Percentiles rank a stretch among this genome's conserved stretches.
Evolutionary conservation across 768 basidiomycete genomes (phyloP).

Genomic region (Fibroporia radiculosa): DNA sequence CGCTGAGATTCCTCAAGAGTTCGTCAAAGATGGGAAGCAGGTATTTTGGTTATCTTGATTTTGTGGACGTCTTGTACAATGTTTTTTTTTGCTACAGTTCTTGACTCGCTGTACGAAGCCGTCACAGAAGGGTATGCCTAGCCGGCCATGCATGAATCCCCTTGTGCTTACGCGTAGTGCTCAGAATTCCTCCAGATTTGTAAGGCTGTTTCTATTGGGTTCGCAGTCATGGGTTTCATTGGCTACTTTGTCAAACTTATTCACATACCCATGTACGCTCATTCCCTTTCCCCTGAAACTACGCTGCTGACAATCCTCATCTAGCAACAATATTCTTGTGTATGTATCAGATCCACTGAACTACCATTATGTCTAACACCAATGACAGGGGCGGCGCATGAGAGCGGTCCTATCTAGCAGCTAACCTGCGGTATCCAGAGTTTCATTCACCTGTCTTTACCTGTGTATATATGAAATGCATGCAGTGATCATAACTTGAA

Average conservation of each 20-base stretch:
- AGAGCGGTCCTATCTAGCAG: too few relatives aligned
- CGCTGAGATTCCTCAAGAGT: conserved; percentile 85
- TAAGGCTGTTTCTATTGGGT: conserved; percentile 94
- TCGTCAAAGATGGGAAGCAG: conserved; percentile 89
- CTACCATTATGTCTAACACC: conserved; percentile 15
- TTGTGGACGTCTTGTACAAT: conserved; percentile 5
- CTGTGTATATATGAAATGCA: too few relatives aligned
- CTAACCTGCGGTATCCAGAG: too few relatives aligned
- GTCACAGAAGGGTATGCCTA: conserved; percentile 72
- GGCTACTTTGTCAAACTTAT: conserved; percentile 98
- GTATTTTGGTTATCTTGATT: conserved; percentile 34
- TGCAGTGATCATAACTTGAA: too few relatives aligned
- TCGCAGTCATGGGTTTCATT: conserved; percentile 99
- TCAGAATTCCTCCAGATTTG: conserved; percentile 93
- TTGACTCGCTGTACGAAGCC: conserved; percentile 97
- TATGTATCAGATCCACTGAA: conserved; percentile 41
- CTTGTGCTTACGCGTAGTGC: conserved; percentile 38
- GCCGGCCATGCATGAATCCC: not conserved
- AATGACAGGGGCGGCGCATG: conserved; percentile 68
- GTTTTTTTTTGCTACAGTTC: conserved; percentile 52
- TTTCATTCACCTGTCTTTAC: too few relatives aligned
- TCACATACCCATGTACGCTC: conserved; percentile 94
- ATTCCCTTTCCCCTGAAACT: not conserved
- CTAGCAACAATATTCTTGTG: conserved; percentile 96
- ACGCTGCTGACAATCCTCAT: conserved; percentile 1